Evolutionary conservation across 1,284 basidiomycete species (phyloP).

Genomic region (Bondarzewia mesenterica): DNA sequence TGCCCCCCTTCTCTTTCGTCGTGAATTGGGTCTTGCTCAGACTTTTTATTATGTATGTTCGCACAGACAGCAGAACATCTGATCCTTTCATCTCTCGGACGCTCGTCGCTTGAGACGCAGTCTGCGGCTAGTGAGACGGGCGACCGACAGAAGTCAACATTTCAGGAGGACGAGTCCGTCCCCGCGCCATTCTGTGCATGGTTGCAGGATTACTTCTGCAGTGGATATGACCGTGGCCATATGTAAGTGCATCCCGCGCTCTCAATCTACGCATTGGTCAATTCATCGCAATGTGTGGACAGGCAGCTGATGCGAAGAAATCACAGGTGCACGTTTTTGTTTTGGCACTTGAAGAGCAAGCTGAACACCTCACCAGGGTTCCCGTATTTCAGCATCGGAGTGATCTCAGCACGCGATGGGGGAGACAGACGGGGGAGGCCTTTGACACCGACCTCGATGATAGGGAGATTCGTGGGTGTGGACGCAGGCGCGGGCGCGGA

Average conservation of each 20-base stretch:
- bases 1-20: no score
- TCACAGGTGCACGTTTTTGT: constrained; percentile 47
- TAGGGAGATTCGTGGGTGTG: constrained; percentile 7
- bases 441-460: constrained; percentile 16
- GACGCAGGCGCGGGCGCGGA: constrained; percentile 4
- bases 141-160: constrained; percentile 75
- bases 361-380: neutral
- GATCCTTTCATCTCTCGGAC: constrained; percentile 66
- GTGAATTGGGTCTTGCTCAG: no score
- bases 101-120: constrained; percentile 30
- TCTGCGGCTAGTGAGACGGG: constrained; percentile 34
- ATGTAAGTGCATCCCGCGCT: constrained; percentile 50
- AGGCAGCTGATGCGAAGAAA: constrained; percentile 97
- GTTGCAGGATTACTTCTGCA: constrained; percentile 85
- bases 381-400: constrained; percentile 24
- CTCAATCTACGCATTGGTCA: neutral
- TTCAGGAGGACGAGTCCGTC: constrained; percentile 78
- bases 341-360: no score
- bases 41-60: no score
- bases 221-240: constrained; percentile 95
- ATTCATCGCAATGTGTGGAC: neutral
- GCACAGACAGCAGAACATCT: constrained; percentile 88
- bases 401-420: constrained; percentile 81
- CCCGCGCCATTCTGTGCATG: constrained; percentile 80
- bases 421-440: constrained; percentile 51